Evolutionary conservation across 257 asterid genomes (phyloP), one percentile per base, ranked within the genome.

Genomic region (Solanum piurae): DNA sequence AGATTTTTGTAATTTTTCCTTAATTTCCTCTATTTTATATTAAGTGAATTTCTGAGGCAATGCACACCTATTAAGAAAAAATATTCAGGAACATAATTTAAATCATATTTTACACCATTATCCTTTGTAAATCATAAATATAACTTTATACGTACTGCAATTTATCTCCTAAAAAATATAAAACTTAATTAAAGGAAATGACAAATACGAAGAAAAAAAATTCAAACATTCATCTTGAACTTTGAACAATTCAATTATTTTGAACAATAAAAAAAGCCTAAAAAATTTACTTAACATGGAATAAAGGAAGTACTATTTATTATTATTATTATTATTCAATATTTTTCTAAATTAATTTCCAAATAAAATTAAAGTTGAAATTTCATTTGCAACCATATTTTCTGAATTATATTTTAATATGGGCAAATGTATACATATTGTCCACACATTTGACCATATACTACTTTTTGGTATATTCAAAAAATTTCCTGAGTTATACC

Each of bases 231-330:
- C 25, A 55, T 55, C 66, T 55, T 55, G 2, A 20, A 55, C 5
- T 55, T 20, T 55, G 2, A 55, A 55, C 66, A 55, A 7, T 55
- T 55, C 10, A 55, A 20, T 55, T 55, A 55, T 7, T 55, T 55
- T 55, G 11, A 55, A 3, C 12, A 55, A 20, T 55, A 20, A 3
- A 0, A 8, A 7, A 18, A 18, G 1, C 0, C 23, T 16, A 6
- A 52, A 52, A 0, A 52, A 52, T 6, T 18, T 23, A 52, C n/a
- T 52, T 52, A 52, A 52, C 18, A 18, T 52, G 62, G 6, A 52
- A 52, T 52, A 52, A 6, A 52, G n/a, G 9, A 2, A 49, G 0
- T 52, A 52, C 9, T 16, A 52, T 16, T 7, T 33, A 62, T 71
- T 60, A 23, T 18, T 52, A 14, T 66, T 68, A 7, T 72, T 72